Conservation (phyloP, 2,329 filamentous ascomycete species). For the Talaromyces sp. region DNA sequence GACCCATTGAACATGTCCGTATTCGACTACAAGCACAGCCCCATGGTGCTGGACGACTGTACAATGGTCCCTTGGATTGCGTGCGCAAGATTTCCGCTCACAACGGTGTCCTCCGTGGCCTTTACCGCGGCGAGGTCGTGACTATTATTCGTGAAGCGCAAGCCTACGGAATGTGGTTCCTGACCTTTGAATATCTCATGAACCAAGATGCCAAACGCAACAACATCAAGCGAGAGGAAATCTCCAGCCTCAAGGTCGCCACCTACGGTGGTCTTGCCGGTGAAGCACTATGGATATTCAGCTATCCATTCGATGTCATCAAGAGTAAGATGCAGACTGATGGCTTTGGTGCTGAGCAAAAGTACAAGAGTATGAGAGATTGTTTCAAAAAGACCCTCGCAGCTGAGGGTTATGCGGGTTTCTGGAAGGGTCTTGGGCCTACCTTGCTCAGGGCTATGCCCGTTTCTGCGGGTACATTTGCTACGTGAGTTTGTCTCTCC, state of each 20-base stretch:
- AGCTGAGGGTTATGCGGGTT: conserved; percentile 73
- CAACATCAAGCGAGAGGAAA: conserved; percentile 67
- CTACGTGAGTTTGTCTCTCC: conserved; percentile 54
- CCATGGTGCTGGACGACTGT: conserved; percentile 74
- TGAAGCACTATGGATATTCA: conserved; percentile 87
- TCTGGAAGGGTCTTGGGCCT: conserved; percentile 92
- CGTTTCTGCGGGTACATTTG: conserved; percentile 96
- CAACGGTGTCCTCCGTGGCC: conserved; percentile 65
- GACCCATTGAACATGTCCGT: conserved; percentile 93
- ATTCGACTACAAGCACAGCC: conserved; percentile 96
- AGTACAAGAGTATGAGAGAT: conserved; percentile 79
- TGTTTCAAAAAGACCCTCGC: conserved; percentile 82
- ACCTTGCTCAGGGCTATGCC: conserved; percentile 94
- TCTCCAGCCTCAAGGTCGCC: conserved; percentile 82
- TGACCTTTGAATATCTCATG: conserved; percentile 95
- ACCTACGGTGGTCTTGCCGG: conserved; percentile 90
- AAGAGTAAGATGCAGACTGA: conserved; percentile 99
- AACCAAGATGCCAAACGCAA: conserved; percentile 80
- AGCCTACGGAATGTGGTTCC: conserved; percentile 94
- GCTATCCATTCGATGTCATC: conserved; percentile 94
- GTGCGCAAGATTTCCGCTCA: conserved; percentile 73
- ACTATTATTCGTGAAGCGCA: conserved; percentile 86
- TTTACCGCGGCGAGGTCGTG: conserved; percentile 85
- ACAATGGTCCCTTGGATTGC: conserved; percentile 83
- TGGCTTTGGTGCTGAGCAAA: conserved; percentile 70